Base-by-base conservation (phyloP, 306 rosid species). In the Delonix regia region DNA sequence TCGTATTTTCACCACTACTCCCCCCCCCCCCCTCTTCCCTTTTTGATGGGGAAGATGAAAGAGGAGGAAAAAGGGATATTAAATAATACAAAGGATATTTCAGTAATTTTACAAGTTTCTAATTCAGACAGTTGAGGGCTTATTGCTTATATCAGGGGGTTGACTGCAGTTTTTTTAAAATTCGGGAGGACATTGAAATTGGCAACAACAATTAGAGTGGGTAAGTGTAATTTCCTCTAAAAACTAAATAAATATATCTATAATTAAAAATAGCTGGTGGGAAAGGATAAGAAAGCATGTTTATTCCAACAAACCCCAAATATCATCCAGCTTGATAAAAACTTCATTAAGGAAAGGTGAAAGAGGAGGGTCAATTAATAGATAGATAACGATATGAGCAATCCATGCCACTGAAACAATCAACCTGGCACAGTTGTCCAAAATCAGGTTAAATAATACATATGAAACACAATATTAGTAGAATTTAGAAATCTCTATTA, bases 321-420 rank as follows among this genome's bases (percentile, higher is more conserved):
- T 52, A 81, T 85, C 83, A 83, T 95, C 99, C 86, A 95, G 89
- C 90, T 90, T 91, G 90, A 95, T 89, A 83, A 92, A 95, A 83
- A 95, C 99, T 82, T 91, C 98, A 76, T 92, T 95, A 77, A 95
- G 83, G 86, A 95, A 91, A 79, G 99, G 72, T 71, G 97, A 94
- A 82, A 94, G 88, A 1, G 98, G 98, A 74, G 97, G 98, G 73
- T 88, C 85, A 77, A 95, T 84, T 81, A 95, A 81, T 62, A 95
- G 88, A 86, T 92, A 95, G 63, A 95, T 91, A 69, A 95, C 73
- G 59, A 94, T 94, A 84, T 94, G 99, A 79, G 93, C 92, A 83
- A 94, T 75, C 99, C 99, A 94, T 38, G 97, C 97, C 76, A 94
- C 88, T 65, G 97, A 94, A 73, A 92, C 93, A 25, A 92, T 92